Percentiles rank a stretch among this genome's conserved stretches.
phyloP scores from a whole-genome alignment of 768 basidiomycete genomes.

The Sporobolomyces phaffii region DNA sequence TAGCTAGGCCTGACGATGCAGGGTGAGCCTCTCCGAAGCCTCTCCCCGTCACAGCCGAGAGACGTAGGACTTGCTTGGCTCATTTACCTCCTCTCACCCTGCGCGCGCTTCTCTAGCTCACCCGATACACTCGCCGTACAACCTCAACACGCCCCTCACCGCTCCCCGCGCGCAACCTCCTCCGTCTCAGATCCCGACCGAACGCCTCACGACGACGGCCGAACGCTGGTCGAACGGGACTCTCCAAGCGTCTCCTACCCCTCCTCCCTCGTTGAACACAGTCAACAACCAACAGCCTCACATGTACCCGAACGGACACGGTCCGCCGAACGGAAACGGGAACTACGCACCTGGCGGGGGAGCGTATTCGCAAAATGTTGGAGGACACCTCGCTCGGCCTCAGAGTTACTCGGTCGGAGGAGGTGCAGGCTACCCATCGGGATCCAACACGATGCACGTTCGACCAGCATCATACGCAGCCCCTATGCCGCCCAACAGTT shows the following conservation, averaged over 20 bases:
- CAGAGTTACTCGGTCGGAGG: conserved; percentile 18
- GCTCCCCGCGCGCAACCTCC: conserved; percentile 25
- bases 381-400: not conserved
- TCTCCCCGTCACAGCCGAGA: not conserved
- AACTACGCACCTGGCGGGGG: no score
- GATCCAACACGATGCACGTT: conserved; percentile 4
- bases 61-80: conserved; percentile 3
- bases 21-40: not conserved
- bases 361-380: not conserved
- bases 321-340: not conserved
- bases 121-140: conserved; percentile 20
- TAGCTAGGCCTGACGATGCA: conserved; percentile 1
- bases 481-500: not conserved
- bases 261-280: conserved; percentile 17
- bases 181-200: conserved; percentile 32
- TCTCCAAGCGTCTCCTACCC: conserved; percentile 13
- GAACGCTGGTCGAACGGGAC: conserved; percentile 15
- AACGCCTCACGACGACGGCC: conserved; percentile 18
- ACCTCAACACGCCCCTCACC: conserved; percentile 17
- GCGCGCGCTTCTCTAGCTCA: not conserved
- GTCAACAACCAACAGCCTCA: not conserved
- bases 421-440: not conserved
- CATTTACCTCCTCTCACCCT: not conserved
- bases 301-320: not conserved
- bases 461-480: conserved; percentile 22